These are phyloP conservation scores for Phtheirospermum japonicum DNA, from an alignment of 257 asterid species.

Conservation along the genomic window DNA sequence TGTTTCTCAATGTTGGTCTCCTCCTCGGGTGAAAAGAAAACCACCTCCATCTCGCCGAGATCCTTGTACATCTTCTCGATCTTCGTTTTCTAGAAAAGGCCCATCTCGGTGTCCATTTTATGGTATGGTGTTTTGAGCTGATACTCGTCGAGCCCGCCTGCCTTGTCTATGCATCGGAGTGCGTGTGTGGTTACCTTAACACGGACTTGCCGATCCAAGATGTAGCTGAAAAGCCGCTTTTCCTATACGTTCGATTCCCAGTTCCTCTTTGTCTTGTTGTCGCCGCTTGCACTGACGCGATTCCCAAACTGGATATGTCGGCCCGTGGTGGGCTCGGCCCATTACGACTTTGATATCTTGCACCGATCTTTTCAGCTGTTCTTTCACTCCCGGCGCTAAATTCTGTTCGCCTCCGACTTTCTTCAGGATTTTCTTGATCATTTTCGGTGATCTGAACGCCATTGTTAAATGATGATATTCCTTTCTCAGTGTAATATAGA, in stretches of 20 bases:
- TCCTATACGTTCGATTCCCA: slow-evolving; percentile 95
- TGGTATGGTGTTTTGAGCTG: slow-evolving; percentile 85
- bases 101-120: slow-evolving; percentile 86
- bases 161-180: no score
- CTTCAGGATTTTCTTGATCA: slow-evolving; percentile 79
- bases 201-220: no score
- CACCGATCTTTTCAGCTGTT: slow-evolving; percentile 51
- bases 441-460: slow-evolving; percentile 78
- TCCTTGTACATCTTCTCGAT: slow-evolving; percentile 84
- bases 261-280: slow-evolving; percentile 80
- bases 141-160: slow-evolving; percentile 94
- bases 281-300: slow-evolving; percentile 93
- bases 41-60: slow-evolving; percentile 84
- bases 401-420: slow-evolving; percentile 84
- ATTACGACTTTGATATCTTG: slow-evolving; percentile 70
- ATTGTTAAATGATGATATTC: slow-evolving; percentile 26
- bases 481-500: background rate
- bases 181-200: no score
- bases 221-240: no score
- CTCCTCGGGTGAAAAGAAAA: slow-evolving; percentile 75
- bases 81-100: slow-evolving; percentile 86
- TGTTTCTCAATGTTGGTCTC: slow-evolving; percentile 69
- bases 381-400: slow-evolving; percentile 68
- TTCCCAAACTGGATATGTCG: no score
- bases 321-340: slow-evolving; percentile 95